A percentile compares a stretch with the other conserved stretches of the same genome.
These are phyloP conservation scores for Geranium brycei DNA, from an alignment of 345 rosid species.

Conservation along the genomic window DNA sequence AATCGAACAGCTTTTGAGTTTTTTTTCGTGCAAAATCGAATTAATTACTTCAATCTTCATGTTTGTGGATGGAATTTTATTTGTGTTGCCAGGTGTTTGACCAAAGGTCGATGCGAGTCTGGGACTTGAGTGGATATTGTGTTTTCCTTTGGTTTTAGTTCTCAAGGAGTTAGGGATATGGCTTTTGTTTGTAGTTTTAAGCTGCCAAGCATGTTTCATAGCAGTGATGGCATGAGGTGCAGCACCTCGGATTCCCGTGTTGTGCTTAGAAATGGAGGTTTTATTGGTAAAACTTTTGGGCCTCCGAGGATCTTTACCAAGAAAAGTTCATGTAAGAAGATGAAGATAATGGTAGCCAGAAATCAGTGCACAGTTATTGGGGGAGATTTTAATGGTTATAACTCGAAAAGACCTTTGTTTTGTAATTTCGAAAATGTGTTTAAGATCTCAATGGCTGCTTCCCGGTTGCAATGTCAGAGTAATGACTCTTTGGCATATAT, in stretches of 20 bases:
- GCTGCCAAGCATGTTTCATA: slow-evolving; percentile 25
- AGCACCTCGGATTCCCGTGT: slow-evolving; percentile 16
- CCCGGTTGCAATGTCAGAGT: slow-evolving; percentile 37
- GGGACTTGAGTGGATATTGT: not conserved
- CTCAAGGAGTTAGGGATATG: slow-evolving; percentile 25
- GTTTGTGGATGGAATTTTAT: not conserved
- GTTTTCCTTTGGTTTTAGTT: not conserved
- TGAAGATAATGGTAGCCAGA: slow-evolving; percentile 15
- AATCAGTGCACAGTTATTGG: slow-evolving; percentile 21
- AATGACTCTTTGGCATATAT: slow-evolving; percentile 49
- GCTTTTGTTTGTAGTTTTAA: slow-evolving; percentile 37
- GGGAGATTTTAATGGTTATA: slow-evolving; percentile 15
- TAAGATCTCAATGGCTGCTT: slow-evolving; percentile 20
- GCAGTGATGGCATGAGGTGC: slow-evolving; percentile 22
- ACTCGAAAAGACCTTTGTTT: slow-evolving; percentile 18
- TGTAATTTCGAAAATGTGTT: slow-evolving; percentile 16
- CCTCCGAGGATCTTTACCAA: slow-evolving; percentile 19
- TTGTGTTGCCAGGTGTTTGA: not conserved
- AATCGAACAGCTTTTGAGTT: not conserved
- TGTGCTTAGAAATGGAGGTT: slow-evolving; percentile 24
- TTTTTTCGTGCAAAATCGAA: not conserved
- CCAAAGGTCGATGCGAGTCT: not conserved
- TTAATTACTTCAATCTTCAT: not conserved
- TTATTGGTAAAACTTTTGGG: slow-evolving; percentile 19
- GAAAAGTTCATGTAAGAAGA: slow-evolving; percentile 13